These are phyloP conservation scores for Dryas drummondii DNA, from an alignment of 306 rosid genomes.

Conservation along the genomic window DNA sequence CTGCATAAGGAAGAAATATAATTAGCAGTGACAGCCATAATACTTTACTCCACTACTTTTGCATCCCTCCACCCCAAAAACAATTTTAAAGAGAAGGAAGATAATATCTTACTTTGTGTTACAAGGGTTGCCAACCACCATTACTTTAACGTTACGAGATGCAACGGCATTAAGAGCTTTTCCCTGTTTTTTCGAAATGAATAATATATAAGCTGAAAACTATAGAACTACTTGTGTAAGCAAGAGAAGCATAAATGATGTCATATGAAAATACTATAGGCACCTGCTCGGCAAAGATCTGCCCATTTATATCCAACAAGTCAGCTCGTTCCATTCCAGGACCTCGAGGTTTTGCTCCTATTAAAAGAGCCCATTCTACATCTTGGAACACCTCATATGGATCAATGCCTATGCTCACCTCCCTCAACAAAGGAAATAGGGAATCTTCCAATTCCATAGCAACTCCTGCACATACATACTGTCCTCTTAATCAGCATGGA, in stretches of 20 bases:
- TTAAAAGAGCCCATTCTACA: constrained; percentile 89
- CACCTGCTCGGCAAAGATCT: constrained; percentile 86
- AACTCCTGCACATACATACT: constrained; percentile 58
- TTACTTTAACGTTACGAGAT: constrained; percentile 80
- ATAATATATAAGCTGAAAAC: constrained; percentile 18
- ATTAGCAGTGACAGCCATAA: constrained; percentile 24
- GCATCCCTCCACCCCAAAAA: neutral
- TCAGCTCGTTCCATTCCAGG: constrained; percentile 96
- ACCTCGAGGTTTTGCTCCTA: constrained; percentile 99
- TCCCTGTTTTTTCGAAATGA: constrained; percentile 44
- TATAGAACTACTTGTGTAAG: constrained; percentile 1
- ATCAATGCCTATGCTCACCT: constrained; percentile 82
- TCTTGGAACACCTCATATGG: constrained; percentile 95
- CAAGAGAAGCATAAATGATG: neutral
- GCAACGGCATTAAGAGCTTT: constrained; percentile 86
- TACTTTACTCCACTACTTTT: constrained; percentile 16
- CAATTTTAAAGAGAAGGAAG: constrained; percentile 8
- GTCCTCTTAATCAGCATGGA: neutral
- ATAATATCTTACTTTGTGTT: constrained; percentile 73
- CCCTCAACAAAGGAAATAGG: constrained; percentile 84
- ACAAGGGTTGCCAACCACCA: constrained; percentile 97
- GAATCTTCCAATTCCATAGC: constrained; percentile 99
- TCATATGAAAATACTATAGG: constrained; percentile 15
- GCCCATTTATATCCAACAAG: constrained; percentile 83
- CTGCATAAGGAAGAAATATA: constrained; percentile 40